Evolutionary conservation across 2,329 filamentous ascomycete genomes (phyloP).

Genomic region (Cladophialophora chaetospira): DNA sequence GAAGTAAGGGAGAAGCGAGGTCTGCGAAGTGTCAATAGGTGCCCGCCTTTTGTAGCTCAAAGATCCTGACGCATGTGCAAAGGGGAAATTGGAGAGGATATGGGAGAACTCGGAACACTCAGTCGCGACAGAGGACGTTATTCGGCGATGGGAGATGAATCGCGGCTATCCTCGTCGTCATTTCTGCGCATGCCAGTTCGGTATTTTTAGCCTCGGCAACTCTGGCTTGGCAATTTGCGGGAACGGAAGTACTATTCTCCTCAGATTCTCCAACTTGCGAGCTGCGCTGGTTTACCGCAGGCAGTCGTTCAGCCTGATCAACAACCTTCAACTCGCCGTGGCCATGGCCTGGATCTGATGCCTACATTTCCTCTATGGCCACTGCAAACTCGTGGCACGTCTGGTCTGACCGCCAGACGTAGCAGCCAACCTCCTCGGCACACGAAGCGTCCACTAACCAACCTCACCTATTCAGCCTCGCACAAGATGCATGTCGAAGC

Average conservation of each 20-base stretch:
- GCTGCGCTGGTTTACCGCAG: no score
- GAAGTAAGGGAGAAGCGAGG: neutral
- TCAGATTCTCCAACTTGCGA: no score
- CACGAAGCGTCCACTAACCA: no score
- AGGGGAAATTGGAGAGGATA: conserved; percentile 11
- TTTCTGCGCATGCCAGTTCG: neutral
- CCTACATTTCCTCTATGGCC: no score
- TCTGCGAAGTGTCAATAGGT: conserved; percentile 9
- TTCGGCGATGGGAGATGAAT: conserved; percentile 4
- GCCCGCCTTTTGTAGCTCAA: conserved; percentile 19
- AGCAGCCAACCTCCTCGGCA: no score
- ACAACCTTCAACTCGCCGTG: no score
- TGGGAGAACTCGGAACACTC: conserved; percentile 16
- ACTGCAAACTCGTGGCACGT: no score
- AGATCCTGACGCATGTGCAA: conserved; percentile 11
- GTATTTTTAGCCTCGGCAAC: conserved; percentile 9
- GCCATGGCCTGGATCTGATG: no score
- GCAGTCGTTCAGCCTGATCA: no score
- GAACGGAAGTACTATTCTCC: neutral
- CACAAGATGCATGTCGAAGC: no score
- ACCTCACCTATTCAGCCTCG: no score
- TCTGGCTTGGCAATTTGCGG: neutral
- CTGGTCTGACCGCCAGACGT: no score
- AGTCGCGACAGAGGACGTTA: neutral
- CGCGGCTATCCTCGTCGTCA: neutral